Evolutionary conservation across 1,139 yeast genomes (phyloP), one percentile per base, ranked within the genome.

Genomic region (Wickerhamiella infanticola): DNA sequence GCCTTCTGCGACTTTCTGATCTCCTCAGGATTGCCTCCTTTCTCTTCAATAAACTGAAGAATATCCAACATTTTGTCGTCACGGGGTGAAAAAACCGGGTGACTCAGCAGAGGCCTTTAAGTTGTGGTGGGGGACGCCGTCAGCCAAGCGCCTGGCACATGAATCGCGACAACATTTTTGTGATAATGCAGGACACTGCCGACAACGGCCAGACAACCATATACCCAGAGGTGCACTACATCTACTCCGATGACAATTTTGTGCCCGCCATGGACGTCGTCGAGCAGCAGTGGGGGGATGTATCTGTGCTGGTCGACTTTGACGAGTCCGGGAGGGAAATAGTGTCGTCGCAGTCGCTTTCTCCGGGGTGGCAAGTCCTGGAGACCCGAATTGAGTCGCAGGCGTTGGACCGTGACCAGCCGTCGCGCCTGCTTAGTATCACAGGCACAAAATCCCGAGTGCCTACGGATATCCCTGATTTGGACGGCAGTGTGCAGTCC

Each of bases 21-120:
- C 51, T 71, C 70, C 56, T 86, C 93, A 40, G 98, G 96, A 64
- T 86, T 77, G 55, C 97, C 98, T 50, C 98, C 98, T 67, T 85
- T 86, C 63, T 90, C 98, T 57, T 79, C 94, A 57, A 90, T 77
- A 63, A 90, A 90, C 61, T 83, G 81, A 59, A 80, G 73, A 55
- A 90, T 84, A 64, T 88, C 97, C 68, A 90, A 79, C 98, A 90
- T 88, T 44, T 42, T 51, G 11, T 33, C 35, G 18, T 13, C 35
- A 43, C 33, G 23, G n/a, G 24, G 24, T 5, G 25, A 26, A 11
- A 11, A 29, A 29, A 29, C 7, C 33, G 7, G 11, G 33, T 29
- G 33, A 29, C 33, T 29, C 33, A 29, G 33, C 33, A 11, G 18
- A 11, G 18, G 18, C 18, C 18, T 18, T 18, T 18, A 18, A 18